phyloP scores from a whole-genome alignment of 495 filamentous ascomycete species.

The Beverwykella pulmonaria region DNA sequence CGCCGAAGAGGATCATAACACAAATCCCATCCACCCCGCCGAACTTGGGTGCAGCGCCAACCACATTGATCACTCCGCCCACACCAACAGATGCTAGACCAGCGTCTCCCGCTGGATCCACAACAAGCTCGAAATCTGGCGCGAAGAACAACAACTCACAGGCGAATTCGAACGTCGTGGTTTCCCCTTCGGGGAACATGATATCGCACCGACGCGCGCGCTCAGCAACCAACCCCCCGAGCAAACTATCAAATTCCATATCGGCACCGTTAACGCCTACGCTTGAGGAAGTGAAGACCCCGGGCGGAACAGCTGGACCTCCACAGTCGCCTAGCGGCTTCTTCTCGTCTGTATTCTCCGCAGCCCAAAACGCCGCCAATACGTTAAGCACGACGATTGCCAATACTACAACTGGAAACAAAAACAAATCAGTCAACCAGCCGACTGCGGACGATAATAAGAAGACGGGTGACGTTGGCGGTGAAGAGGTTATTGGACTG shows the following conservation, averaged over 20 bases:
- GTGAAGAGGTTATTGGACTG: conserved; percentile 43
- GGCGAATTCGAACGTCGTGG: conserved; percentile 48
- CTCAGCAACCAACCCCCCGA: conserved; percentile 73
- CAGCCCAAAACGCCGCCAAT: conserved; percentile 91
- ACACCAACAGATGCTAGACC: conserved; percentile 45
- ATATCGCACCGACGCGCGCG: conserved; percentile 71
- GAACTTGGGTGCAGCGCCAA: conserved; percentile 44
- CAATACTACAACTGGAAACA: conserved; percentile 56
- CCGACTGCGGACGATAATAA: conserved; percentile 46
- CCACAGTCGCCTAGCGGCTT: conserved; percentile 68
- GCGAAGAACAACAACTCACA: conserved; percentile 39
- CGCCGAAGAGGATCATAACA: conserved; percentile 34
- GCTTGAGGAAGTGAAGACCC: conserved; percentile 60
- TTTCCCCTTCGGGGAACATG: conserved; percentile 66
- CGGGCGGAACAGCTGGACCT: conserved; percentile 47
- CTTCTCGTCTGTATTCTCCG: conserved; percentile 90
- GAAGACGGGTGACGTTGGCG: conserved; percentile 35
- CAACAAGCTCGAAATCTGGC: conserved; percentile 22
- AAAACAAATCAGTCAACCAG: conserved; percentile 29
- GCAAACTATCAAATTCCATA: conserved; percentile 83
- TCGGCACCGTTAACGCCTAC: conserved; percentile 72
- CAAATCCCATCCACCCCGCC: conserved; percentile 44
- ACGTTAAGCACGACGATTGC: conserved; percentile 77
- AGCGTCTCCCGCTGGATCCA: conserved; percentile 36
- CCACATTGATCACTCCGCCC: conserved; percentile 48